Conservation (phyloP, 495 filamentous ascomycete species). For the Xeromyces bisporus region DNA sequence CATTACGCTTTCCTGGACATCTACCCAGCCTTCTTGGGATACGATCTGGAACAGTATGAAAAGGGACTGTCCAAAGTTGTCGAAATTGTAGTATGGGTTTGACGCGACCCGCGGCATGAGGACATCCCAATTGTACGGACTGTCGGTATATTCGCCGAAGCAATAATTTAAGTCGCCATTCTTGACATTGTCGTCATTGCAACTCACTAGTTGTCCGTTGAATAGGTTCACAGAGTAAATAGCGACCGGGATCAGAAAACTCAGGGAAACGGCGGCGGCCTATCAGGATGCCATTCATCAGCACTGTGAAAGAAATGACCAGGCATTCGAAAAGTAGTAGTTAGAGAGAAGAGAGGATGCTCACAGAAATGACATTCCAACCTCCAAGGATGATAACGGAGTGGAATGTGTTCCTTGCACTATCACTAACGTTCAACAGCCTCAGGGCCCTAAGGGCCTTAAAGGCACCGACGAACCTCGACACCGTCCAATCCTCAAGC, state of each 20-base stretch:
- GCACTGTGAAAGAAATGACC: not conserved
- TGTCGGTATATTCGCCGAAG: slow-evolving; percentile 60
- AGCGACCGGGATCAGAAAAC: slow-evolving; percentile 87
- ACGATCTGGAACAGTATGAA: slow-evolving; percentile 99
- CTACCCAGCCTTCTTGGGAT: slow-evolving; percentile 92
- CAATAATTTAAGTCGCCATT: slow-evolving; percentile 46
- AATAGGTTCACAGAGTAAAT: slow-evolving; percentile 92
- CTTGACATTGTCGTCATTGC: slow-evolving; percentile 56
- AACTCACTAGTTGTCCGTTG: slow-evolving; percentile 58
- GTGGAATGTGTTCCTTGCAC: slow-evolving; percentile 89
- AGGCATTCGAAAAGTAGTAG: too few relatives aligned
- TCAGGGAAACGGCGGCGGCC: slow-evolving; percentile 85
- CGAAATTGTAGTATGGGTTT: slow-evolving; percentile 84
- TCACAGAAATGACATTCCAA: slow-evolving; percentile 65
- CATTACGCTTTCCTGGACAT: slow-evolving; percentile 72
- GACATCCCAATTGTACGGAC: slow-evolving; percentile 67
- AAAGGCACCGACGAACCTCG: slow-evolving; percentile 84
- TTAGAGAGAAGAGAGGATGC: slow-evolving; percentile 4
- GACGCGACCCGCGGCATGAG: slow-evolving; percentile 61
- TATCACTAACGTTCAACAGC: slow-evolving; percentile 89
- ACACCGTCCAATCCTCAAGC: slow-evolving; percentile 59
- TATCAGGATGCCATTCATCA: slow-evolving; percentile 11
- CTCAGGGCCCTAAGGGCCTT: slow-evolving; percentile 92
- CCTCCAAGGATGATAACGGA: slow-evolving; percentile 86
- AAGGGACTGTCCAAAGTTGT: slow-evolving; percentile 77